These are phyloP conservation scores for Vachellia pachyceras DNA, from an alignment of 306 rosid genomes.

Conservation along the genomic window DNA sequence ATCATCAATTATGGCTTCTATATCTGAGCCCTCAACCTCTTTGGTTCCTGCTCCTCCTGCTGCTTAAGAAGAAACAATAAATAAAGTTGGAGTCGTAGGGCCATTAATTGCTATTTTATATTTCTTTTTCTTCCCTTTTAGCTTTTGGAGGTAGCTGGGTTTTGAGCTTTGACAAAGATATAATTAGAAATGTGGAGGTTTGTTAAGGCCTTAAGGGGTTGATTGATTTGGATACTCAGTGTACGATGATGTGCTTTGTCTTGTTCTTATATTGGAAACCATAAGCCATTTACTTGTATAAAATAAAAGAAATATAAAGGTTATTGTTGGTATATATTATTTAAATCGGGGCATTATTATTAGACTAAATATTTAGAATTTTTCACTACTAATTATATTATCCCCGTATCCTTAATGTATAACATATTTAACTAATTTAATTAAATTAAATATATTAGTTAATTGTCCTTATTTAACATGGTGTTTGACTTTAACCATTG, in stretches of 20 bases:
- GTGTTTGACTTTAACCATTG: too few species aligned
- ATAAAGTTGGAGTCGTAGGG: neutral
- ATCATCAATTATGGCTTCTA: constrained; percentile 55
- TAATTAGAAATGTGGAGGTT: neutral
- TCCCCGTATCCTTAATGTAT: too few species aligned
- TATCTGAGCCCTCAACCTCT: constrained; percentile 51
- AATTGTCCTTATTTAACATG: too few species aligned
- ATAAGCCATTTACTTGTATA: too few species aligned
- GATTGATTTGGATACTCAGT: neutral
- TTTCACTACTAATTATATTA: too few species aligned
- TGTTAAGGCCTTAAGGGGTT: neutral
- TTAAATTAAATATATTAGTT: too few species aligned
- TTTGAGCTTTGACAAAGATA: neutral
- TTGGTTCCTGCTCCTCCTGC: constrained; percentile 64
- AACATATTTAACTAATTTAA: too few species aligned
- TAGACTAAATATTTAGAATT: too few species aligned
- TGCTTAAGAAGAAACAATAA: constrained; percentile 44
- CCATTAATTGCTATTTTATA: neutral
- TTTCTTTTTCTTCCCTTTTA: neutral
- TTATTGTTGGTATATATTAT: too few species aligned
- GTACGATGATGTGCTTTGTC: neutral
- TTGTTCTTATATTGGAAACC: neutral
- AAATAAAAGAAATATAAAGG: too few species aligned
- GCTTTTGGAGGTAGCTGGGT: neutral
- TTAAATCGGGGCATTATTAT: too few species aligned